These are phyloP conservation scores for Raffaelea ambrosiae DNA, from an alignment of 2,329 filamentous ascomycete genomes.

Conservation along the genomic window DNA sequence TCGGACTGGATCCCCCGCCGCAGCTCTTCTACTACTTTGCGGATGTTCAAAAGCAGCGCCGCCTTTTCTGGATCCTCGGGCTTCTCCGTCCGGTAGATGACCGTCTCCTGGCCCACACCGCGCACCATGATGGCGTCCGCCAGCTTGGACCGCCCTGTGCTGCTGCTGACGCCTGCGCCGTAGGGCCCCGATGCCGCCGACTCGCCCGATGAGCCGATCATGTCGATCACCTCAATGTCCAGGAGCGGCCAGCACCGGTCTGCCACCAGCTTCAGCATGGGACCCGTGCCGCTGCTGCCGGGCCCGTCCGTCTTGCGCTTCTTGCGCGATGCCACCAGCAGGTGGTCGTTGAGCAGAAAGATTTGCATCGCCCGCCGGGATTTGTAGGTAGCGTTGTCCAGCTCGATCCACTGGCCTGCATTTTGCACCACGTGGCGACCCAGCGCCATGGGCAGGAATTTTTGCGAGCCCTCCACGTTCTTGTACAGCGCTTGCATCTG, in stretches of 20 bases:
- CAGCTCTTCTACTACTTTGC: slow-evolving; percentile 87
- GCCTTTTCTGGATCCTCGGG: slow-evolving; percentile 70
- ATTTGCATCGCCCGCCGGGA: slow-evolving; percentile 82
- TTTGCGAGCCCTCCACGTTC: slow-evolving; percentile 94
- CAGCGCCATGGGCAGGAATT: slow-evolving; percentile 82
- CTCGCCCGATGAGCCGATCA: slow-evolving; percentile 57
- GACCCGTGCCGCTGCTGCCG: slow-evolving; percentile 37
- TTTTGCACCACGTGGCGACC: slow-evolving; percentile 94
- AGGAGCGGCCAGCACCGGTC: slow-evolving; percentile 91
- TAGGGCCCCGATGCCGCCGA: slow-evolving; percentile 26
- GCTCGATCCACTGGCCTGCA: slow-evolving; percentile 86
- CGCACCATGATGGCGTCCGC: slow-evolving; percentile 86
- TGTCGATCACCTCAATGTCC: slow-evolving; percentile 87
- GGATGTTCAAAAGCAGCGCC: slow-evolving; percentile 75
- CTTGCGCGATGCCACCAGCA: slow-evolving; percentile 84
- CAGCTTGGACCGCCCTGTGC: slow-evolving; percentile 50
- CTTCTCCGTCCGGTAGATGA: slow-evolving; percentile 88
- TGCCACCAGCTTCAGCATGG: slow-evolving; percentile 71
- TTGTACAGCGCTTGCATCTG: slow-evolving; percentile 85
- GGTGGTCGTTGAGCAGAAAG: slow-evolving; percentile 87
- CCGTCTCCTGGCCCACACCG: slow-evolving; percentile 76
- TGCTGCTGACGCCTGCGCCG: slow-evolving; percentile 9
- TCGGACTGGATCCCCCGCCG: slow-evolving; percentile 79
- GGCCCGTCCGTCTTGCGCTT: slow-evolving; percentile 75
- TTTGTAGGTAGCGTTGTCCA: slow-evolving; percentile 97